Evolutionary conservation across 2,329 filamentous ascomycete genomes (phyloP).

Genomic region (Paraphaeosphaeria sporulosa): DNA sequence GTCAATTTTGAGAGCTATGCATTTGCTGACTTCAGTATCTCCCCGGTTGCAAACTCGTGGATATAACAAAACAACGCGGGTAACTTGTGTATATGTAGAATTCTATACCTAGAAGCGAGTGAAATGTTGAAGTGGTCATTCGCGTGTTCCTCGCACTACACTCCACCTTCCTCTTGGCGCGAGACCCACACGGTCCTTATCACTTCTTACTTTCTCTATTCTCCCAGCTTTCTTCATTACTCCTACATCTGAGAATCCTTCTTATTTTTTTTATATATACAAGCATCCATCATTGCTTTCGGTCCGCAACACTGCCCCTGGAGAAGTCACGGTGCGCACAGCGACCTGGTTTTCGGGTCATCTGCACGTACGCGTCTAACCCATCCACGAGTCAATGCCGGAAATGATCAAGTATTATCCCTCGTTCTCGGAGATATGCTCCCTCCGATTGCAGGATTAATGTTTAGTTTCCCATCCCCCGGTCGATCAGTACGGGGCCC

Average conservation of each 20-base stretch:
- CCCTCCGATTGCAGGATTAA: slow-evolving; percentile 18
- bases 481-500: slow-evolving; percentile 18
- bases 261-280: too few relatives aligned
- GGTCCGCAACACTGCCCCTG: background rate
- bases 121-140: too few relatives aligned
- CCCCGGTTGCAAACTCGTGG: too few relatives aligned
- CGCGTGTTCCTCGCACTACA: background rate
- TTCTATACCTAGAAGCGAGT: too few relatives aligned
- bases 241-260: background rate
- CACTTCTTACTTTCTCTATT: background rate
- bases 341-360: background rate
- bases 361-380: background rate
- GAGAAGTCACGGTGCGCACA: background rate
- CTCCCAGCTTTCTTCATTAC: background rate
- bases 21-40: too few relatives aligned
- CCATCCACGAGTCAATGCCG: background rate
- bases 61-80: too few relatives aligned
- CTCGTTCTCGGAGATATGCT: background rate
- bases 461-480: background rate
- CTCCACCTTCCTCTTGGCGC: background rate
- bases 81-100: too few relatives aligned
- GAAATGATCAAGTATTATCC: slow-evolving; percentile 12
- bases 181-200: background rate
- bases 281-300: background rate
- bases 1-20: background rate